A percentile compares a stretch with the other conserved stretches of the same genome.
Evolutionary conservation across 805 yeast species (phyloP).

Genomic region (Scheffersomyces lignosus): DNA sequence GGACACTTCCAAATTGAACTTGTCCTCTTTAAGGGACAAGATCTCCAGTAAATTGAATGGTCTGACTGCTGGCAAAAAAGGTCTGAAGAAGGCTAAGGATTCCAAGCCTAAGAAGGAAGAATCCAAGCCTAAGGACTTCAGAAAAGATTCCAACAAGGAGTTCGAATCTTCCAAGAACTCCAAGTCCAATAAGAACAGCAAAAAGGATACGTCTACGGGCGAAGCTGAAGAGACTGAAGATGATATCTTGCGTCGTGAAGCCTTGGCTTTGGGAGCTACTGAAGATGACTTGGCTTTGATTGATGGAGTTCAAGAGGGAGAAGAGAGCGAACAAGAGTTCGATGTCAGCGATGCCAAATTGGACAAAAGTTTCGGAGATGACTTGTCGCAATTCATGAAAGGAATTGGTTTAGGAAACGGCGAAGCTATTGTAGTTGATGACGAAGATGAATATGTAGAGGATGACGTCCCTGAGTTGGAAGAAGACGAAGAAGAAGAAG

Average conservation of each 20-base stretch:
- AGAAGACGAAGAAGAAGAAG: slow-evolving; percentile 12
- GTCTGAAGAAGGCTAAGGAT: slow-evolving; percentile 8
- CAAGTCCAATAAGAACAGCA: background rate
- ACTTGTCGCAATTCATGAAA: slow-evolving; percentile 62
- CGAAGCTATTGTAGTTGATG: slow-evolving; percentile 31
- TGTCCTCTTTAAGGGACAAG: slow-evolving; percentile 64
- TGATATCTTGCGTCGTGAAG: slow-evolving; percentile 65
- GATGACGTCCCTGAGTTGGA: slow-evolving; percentile 10
- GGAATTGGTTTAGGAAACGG: slow-evolving; percentile 58
- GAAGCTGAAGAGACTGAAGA: slow-evolving; percentile 12
- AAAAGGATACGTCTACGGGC: background rate
- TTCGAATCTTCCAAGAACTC: slow-evolving; percentile 1
- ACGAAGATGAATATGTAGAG: slow-evolving; percentile 30
- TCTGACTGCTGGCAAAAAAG: slow-evolving; percentile 8
- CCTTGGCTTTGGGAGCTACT: slow-evolving; percentile 79
- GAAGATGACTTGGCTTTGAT: slow-evolving; percentile 75
- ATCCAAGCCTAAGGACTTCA: slow-evolving; percentile 2
- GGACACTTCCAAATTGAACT: slow-evolving; percentile 47
- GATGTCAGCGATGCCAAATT: slow-evolving; percentile 41
- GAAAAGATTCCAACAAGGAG: slow-evolving; percentile 1
- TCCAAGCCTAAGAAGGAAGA: slow-evolving; percentile 1
- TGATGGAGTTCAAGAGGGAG: slow-evolving; percentile 53
- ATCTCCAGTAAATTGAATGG: slow-evolving; percentile 29
- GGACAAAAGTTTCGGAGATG: slow-evolving; percentile 48
- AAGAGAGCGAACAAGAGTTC: slow-evolving; percentile 52